These are phyloP conservation scores for Daldinia caldariorum DNA, from an alignment of 495 filamentous ascomycete species.

Conservation along the genomic window DNA sequence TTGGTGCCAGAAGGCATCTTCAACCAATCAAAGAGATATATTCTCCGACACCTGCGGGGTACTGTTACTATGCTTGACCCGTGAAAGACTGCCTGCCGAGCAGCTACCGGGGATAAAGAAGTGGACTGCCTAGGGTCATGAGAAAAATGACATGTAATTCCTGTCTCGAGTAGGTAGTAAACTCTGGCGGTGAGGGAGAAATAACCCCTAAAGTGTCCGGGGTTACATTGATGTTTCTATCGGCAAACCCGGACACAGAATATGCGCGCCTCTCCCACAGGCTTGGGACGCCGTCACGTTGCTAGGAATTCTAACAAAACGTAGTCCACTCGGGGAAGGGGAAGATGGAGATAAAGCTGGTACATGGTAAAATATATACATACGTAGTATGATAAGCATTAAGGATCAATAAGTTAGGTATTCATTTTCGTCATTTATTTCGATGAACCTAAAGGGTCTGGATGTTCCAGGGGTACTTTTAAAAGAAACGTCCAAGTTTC, in stretches of 20 bases:
- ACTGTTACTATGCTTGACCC: slow-evolving; percentile 10
- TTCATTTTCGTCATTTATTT: not conserved
- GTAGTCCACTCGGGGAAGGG: not conserved
- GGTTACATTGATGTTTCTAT: slow-evolving; percentile 1
- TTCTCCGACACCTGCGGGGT: slow-evolving; percentile 6
- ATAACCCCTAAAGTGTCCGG: not conserved
- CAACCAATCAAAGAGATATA: slow-evolving; percentile 21
- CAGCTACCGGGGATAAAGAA: slow-evolving; percentile 4
- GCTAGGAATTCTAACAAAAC: not conserved
- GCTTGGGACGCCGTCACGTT: not conserved
- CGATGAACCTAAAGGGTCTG: no score
- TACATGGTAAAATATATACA: not conserved
- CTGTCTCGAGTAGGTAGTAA: not conserved
- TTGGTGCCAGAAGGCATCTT: not conserved
- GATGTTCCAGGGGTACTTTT: not conserved
- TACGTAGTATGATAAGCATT: not conserved
- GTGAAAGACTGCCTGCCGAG: slow-evolving; percentile 8
- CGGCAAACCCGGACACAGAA: not conserved
- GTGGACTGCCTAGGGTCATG: not conserved
- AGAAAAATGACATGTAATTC: not conserved
- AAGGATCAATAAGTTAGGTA: not conserved
- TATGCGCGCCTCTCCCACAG: not conserved
- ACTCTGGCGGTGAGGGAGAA: slow-evolving; percentile 4
- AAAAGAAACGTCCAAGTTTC: not conserved
- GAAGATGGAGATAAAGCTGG: not conserved